Percentiles rank a stretch among this genome's conserved stretches.
These are phyloP conservation scores for Penicillium parvum DNA, from an alignment of 495 filamentous ascomycete genomes.

Conservation along the genomic window DNA sequence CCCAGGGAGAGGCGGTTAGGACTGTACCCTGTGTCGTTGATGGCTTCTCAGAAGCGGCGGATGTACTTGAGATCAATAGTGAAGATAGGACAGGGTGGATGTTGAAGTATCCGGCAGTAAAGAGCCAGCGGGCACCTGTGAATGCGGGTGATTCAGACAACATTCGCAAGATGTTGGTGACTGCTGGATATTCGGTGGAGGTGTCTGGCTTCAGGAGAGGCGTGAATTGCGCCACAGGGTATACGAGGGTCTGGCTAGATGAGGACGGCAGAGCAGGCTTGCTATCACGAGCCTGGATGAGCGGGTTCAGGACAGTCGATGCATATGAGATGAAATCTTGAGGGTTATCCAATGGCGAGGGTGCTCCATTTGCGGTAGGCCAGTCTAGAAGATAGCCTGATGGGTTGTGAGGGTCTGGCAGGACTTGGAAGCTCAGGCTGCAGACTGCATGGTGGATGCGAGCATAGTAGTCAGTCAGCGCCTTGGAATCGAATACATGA, in stretches of 20 bases:
- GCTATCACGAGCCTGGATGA: conserved; percentile 52
- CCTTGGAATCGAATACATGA: conserved; percentile 76
- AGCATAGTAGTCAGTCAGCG: conserved; percentile 78
- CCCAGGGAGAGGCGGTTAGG: conserved; percentile 88
- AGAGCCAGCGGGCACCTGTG: conserved; percentile 74
- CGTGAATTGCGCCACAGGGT: conserved; percentile 78
- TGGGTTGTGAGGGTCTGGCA: conserved; percentile 50
- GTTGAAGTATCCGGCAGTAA: conserved; percentile 98
- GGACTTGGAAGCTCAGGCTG: conserved; percentile 74
- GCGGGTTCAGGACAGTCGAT: conserved; percentile 56
- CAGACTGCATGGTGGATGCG: conserved; percentile 71
- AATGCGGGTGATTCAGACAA: conserved; percentile 55
- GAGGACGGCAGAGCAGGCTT: conserved; percentile 27
- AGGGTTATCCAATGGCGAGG: conserved; percentile 66
- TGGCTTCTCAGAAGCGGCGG: conserved; percentile 23
- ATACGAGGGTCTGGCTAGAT: conserved; percentile 65
- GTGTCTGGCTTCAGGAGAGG: conserved; percentile 72
- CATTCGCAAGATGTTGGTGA: conserved; percentile 66
- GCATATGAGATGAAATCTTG: conserved; percentile 63
- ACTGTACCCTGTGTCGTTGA: conserved; percentile 65
- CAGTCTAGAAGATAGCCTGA: conserved; percentile 71
- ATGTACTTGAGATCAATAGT: conserved; percentile 63
- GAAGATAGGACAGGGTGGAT: conserved; percentile 76
- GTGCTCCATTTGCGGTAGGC: conserved; percentile 69
- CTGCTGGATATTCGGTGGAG: conserved; percentile 81